Conservation (phyloP, 345 rosid species). For the Mercurialis annua region DNA sequence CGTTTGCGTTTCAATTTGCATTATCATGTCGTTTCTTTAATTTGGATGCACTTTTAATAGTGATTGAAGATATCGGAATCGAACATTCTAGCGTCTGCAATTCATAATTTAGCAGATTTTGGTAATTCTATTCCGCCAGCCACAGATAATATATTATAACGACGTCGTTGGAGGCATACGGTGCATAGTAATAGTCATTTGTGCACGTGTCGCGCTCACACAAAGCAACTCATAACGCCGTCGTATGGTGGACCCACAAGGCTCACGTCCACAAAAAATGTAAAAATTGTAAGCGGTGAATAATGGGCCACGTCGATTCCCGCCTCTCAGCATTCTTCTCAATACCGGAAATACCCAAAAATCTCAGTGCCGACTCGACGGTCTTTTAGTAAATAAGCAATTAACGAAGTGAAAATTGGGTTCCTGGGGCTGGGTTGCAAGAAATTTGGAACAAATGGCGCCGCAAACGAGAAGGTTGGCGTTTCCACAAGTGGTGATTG, state of each 20-base stretch:
- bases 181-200: too few species aligned
- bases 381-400: neutral
- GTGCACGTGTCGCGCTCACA: too few species aligned
- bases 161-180: too few species aligned
- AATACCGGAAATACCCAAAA: constrained; percentile 15
- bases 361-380: neutral
- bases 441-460: constrained; percentile 47
- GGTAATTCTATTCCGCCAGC: too few species aligned
- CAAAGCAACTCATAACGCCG: neutral
- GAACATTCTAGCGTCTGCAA: too few species aligned
- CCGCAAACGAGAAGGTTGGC: constrained; percentile 43
- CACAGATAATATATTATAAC: too few species aligned
- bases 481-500: constrained; percentile 61
- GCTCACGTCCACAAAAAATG: neutral
- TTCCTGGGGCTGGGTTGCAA: neutral
- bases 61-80: too few species aligned
- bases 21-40: too few species aligned
- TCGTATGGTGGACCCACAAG: neutral
- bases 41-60: neutral
- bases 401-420: constrained; percentile 13
- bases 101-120: too few species aligned
- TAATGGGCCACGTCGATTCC: constrained; percentile 39
- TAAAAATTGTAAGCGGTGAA: constrained; percentile 6
- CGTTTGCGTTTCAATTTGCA: neutral
- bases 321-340: constrained; percentile 4